Evolutionary conservation across 345 rosid genomes (phyloP), one percentile per base, ranked within the genome.

Genomic region (Durio zibethinus): DNA sequence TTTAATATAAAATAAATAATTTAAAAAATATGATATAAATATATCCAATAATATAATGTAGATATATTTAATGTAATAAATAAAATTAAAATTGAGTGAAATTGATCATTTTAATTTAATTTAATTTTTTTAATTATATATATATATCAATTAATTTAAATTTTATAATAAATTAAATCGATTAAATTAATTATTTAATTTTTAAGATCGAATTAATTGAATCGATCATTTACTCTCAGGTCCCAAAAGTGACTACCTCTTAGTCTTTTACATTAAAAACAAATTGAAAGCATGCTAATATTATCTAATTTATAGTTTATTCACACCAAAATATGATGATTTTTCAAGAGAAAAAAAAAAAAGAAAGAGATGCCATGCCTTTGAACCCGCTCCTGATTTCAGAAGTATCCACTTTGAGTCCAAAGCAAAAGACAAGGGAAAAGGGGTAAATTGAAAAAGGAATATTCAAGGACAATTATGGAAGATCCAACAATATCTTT

Each of bases 331-430:
- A 20, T 15, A 12, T 47, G 38, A 38, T 53, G 6, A 9, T 7
- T 38, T 38, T 16, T 14, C 27, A 23, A 4, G 23, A 6, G 38
- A 7, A 4, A 9, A 40, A 11, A 1, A 66, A 5, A 25, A 48
- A 59, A 29, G 45, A 8, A 8, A 43, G 10, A 25, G 72, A 67
- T 65, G 53, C 14, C 23, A 2, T 18, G 25, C 72, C 52, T 43
- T 75, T 74, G 5, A 47, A 3, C 1, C 33, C 52, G 79, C 79
- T 54, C 77, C 72, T 10, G 9, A 5, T 18, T 21, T 20, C 53
- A 29, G 71, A 76, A 76, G 66, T 31, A 33, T 52, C 63, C 38
- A 64, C 69, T 76, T 76, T 36, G 21, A 53, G 12, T 40, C 21
- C 18, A 1, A 59, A 35, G 63, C 0, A 38, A 36, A 71, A 15